Evolutionary conservation across 2,329 filamentous ascomycete genomes (phyloP), one percentile per base, ranked within the genome.

Genomic region (Sclerotinia subarctica): DNA sequence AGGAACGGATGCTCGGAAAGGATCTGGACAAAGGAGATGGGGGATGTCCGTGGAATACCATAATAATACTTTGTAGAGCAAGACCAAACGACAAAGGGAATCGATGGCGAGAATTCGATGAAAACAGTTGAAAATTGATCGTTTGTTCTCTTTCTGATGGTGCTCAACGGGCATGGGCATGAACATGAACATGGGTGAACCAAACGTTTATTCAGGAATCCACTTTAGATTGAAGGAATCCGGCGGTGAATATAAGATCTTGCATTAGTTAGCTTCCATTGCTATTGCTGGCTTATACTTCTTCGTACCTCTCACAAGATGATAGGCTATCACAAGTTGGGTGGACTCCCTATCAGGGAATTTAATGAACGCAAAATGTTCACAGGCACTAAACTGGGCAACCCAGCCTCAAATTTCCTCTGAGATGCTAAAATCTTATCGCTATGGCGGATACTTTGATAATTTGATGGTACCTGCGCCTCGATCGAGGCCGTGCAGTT

Each of bases 311-410:
- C 53, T 11, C 32, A 15, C 5, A 17, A n/a, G 8, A 38, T 38
- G 53, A 21, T 38, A 24, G 21, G 17, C 21, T 24, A 17, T 38
- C 32, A 29, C 5, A 2, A 35, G 11, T 38, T 38, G 13, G 11
- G 35, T 38, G 35, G 7, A 24, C 32, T 35, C 3, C 32, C 21
- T 24, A 4, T 38, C 11, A 38, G 38, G 53, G 53, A 38, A 38
- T n/a, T 17, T 13, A 7, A 17, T 38, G 11, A 7, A 38, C 32
- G 32, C 32, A 38, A 17, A 8, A 38, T 38, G 32, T 19, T 38
- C 53, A 38, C 53, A 56, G 53, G 53, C 53, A 56, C 53, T 56
- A 38, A 32, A 38, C n/a, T n/a, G n/a, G n/a, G n/a, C n/a, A n/a
- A n/a, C 19, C 35, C 6, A n/a, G 32, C 32, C 21, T 38, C 8